Base-by-base conservation (phyloP, 1,139 yeast genomes). In the Suhomyces choctaworum region DNA sequence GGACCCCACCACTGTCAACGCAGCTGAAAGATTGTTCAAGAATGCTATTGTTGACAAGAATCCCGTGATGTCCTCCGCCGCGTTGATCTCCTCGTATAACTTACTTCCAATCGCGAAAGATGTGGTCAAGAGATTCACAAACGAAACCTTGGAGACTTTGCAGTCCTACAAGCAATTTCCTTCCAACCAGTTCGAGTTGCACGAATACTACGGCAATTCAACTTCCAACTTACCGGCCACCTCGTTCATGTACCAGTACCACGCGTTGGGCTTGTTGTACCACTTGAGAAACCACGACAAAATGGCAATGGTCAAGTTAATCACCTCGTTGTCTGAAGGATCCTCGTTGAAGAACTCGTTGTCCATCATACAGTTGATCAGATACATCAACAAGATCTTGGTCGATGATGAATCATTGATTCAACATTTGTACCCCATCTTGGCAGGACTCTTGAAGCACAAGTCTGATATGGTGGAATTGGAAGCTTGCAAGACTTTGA, bases 21-120 rank as follows among this genome's bases (percentile, higher is more conserved):
- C 96, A 22, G 88, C 95, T 36, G 99, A 92, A 66, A 78, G 99
- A 56, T 73, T 88, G 49, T 83, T 90, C 76, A 89, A 87, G 57
- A 88, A 89, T 48, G 90, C 96, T 24, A 83, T 94, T 51, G 97
- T 92, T 40, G 97, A 88, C 65, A 81, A 77, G 54, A 86, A 89
- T 56, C 96, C 96, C 20, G 74, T 84, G 32, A 83, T 89, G 37
- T 81, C 96, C 5, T 82, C 96, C 3, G 97, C 99, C 12, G 97
- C 97, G 1, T 74, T 92, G 50, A 86, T 88, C 40, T 82, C 95
- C 21, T 82, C 96, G 5, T 92, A 92, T 63, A 95, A 92, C 60
- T 67, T 92, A 51, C 71, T 90, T 48, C 96, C 96, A 7, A 80
- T 86, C 44, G 88, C 97, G 25, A 86, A 82, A 57, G 96, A 88